Conservation (phyloP, 2,329 filamentous ascomycete genomes). For the Elsinoe batatas region DNA sequence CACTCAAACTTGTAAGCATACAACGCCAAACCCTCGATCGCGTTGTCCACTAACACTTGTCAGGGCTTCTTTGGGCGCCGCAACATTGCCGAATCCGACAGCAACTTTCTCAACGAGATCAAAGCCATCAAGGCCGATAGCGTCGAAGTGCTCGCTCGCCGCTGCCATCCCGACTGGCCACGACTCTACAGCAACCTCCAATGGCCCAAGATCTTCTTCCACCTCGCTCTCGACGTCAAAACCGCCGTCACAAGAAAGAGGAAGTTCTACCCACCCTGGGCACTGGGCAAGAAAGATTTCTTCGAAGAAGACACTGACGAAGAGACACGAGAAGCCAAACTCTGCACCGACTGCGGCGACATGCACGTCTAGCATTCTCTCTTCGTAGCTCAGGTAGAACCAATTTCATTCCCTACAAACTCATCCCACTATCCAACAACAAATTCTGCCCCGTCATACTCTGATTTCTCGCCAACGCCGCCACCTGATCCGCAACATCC, state of each 20-base stretch:
- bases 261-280: slow-evolving; percentile 4
- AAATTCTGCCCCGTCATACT: slow-evolving; percentile 46
- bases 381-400: too few species aligned
- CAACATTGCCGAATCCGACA: slow-evolving; percentile 6
- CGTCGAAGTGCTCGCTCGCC: slow-evolving; percentile 1
- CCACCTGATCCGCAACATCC: slow-evolving; percentile 47
- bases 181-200: not conserved
- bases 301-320: slow-evolving; percentile 8
- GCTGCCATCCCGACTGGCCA: slow-evolving; percentile 7
- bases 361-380: slow-evolving; percentile 1
- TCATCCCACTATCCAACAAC: slow-evolving; percentile 39
- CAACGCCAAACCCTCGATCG: too few species aligned
- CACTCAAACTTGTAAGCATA: slow-evolving; percentile 26
- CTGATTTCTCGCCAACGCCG: slow-evolving; percentile 39
- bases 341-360: slow-evolving; percentile 3
- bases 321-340: slow-evolving; percentile 1
- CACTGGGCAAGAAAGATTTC: slow-evolving; percentile 6
- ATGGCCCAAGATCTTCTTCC: slow-evolving; percentile 11
- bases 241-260: not conserved
- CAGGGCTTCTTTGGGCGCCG: slow-evolving; percentile 9
- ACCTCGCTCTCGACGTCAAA: slow-evolving; percentile 5
- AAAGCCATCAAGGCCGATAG: slow-evolving; percentile 59
- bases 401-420: slow-evolving; percentile 16
- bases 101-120: slow-evolving; percentile 77
- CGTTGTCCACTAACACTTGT: not conserved